These are phyloP conservation scores for Colletotrichum aenigma DNA, from an alignment of 2,329 filamentous ascomycete species.

Conservation along the genomic window DNA sequence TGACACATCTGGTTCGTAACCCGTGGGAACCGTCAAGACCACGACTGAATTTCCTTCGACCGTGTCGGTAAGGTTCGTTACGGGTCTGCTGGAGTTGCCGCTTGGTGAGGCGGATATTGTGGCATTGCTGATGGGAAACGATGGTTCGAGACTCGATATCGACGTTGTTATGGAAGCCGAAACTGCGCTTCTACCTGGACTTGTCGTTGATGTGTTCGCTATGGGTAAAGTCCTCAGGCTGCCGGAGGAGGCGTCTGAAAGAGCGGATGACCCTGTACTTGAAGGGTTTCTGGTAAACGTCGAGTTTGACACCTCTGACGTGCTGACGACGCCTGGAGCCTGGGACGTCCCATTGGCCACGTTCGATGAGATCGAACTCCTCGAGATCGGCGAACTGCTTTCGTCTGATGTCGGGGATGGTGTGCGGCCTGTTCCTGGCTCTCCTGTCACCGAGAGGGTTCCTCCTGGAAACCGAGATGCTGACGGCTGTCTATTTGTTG, in stretches of 20 bases:
- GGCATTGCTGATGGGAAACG: background rate
- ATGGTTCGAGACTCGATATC: background rate
- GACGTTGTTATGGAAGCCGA: background rate
- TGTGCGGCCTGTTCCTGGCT: background rate
- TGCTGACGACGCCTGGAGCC: background rate
- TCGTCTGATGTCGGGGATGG: background rate
- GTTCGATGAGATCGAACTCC: background rate
- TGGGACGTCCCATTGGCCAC: background rate
- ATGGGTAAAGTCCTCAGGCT: background rate
- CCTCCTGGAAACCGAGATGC: background rate
- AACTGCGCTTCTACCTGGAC: background rate
- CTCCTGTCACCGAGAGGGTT: background rate
- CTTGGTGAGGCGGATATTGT: background rate
- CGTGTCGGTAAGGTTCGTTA: background rate
- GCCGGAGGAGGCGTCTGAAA: background rate
- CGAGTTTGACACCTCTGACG: background rate
- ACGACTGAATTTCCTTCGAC: background rate
- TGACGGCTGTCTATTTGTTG: background rate
- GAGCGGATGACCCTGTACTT: background rate
- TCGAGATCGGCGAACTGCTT: background rate
- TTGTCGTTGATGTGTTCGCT: background rate
- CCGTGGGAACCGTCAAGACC: background rate
- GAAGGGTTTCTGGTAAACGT: background rate
- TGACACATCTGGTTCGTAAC: background rate
- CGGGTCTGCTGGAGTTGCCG: background rate